Conservation (phyloP, 2,329 filamentous ascomycete genomes). For the Alternaria solani region DNA sequence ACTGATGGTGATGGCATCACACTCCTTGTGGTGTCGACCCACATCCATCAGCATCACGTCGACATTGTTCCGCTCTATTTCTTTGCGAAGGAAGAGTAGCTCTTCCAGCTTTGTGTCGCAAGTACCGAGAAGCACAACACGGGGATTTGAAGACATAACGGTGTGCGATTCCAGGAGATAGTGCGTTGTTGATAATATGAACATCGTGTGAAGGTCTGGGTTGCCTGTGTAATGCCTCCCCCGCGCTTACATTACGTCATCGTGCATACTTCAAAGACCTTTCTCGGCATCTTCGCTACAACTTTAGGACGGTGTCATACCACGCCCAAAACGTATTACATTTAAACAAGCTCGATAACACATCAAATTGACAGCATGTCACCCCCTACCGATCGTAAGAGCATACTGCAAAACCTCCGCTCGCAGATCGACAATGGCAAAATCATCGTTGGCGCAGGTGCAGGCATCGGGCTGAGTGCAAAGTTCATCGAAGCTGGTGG, state of each 20-base stretch:
- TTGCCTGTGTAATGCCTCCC: background rate
- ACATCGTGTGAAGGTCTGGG: background rate
- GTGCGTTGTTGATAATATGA: background rate
- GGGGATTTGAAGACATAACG: conserved; percentile 18
- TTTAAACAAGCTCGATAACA: background rate
- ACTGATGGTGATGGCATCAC: conserved; percentile 58
- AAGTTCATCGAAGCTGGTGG: conserved; percentile 75
- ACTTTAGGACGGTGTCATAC: background rate
- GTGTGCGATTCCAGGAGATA: background rate
- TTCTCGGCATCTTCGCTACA: background rate
- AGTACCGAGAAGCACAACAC: conserved; percentile 67
- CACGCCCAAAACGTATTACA: background rate
- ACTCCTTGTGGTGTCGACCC: conserved; percentile 56
- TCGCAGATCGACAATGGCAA: conserved; percentile 63
- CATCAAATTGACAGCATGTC: conserved; percentile 55
- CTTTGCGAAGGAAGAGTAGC: conserved; percentile 62
- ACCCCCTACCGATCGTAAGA: conserved; percentile 64
- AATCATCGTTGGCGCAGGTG: conserved; percentile 73
- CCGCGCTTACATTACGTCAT: conserved; percentile 23
- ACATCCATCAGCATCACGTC: conserved; percentile 64
- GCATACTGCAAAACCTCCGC: conserved; percentile 64
- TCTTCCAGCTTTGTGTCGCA: conserved; percentile 71
- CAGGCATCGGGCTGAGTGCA: conserved; percentile 73
- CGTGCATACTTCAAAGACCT: background rate
- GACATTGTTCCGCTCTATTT: conserved; percentile 50